Percentiles rank a stretch among this genome's conserved stretches.
phyloP scores from a whole-genome alignment of 257 asterid genomes.

The Solanum habrochaites region DNA sequence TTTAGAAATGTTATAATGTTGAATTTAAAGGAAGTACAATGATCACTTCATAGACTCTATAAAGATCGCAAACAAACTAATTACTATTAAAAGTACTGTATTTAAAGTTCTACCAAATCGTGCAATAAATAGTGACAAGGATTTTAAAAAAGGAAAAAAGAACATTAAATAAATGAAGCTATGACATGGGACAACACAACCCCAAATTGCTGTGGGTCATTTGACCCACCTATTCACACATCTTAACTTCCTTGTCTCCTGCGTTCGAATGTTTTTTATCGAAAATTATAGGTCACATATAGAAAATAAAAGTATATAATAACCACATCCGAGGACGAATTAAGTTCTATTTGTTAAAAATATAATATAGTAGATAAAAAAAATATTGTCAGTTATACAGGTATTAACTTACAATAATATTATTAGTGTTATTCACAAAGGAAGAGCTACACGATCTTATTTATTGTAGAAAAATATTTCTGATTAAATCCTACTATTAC shows the following conservation, averaged over 20 bases:
- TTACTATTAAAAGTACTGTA: slow-evolving; percentile 17
- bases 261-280: fast-evolving
- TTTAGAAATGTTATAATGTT: too few species aligned
- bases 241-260: not conserved
- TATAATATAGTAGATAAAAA: too few species aligned
- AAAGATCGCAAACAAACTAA: not conserved
- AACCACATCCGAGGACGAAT: too few species aligned
- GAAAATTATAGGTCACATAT: too few species aligned
- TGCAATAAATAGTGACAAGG: not conserved
- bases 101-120: not conserved
- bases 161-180: not conserved
- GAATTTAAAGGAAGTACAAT: not conserved
- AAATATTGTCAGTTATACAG: too few species aligned
- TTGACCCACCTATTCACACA: not conserved
- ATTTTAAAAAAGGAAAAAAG: not conserved
- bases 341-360: too few species aligned
- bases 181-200: slow-evolving; percentile 20
- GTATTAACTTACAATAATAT: too few species aligned
- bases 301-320: too few species aligned
- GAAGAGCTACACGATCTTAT: too few species aligned
- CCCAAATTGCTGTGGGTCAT: slow-evolving; percentile 13
- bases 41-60: not conserved
- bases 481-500: too few species aligned
- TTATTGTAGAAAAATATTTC: too few species aligned
- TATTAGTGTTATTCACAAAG: too few species aligned